Percentiles rank a stretch among this genome's conserved stretches.
Conservation (phyloP, 371 early-diverging fungal genomes). For the Quaeritorhiza haematococci region DNA sequence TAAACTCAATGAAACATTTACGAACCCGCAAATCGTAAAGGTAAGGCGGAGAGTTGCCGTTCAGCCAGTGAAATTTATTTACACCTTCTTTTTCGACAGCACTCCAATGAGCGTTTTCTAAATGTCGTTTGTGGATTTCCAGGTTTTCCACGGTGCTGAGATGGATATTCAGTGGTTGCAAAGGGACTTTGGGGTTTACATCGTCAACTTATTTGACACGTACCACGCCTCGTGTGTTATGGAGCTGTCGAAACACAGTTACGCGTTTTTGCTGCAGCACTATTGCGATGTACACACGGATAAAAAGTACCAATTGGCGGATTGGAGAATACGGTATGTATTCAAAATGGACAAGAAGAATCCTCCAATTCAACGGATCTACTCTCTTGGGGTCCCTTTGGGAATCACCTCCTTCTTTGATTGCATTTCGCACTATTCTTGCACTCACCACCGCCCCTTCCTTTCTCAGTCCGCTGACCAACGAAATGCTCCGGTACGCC, state of each 20-base stretch:
- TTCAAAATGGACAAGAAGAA: slow-evolving; percentile 1
- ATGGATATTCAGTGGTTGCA: slow-evolving; percentile 96
- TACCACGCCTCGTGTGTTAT: slow-evolving; percentile 86
- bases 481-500: slow-evolving; percentile 90
- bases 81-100: not conserved
- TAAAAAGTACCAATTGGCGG: slow-evolving; percentile 92
- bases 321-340: slow-evolving; percentile 85
- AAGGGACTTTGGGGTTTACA: slow-evolving; percentile 91
- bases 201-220: slow-evolving; percentile 95
- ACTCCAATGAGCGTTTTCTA: not conserved
- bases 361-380: too few relatives aligned
- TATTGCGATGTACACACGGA: slow-evolving; percentile 81
- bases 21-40: slow-evolving; percentile 85
- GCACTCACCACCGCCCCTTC: not conserved
- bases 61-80: not conserved
- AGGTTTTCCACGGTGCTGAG: slow-evolving; percentile 91
- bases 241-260: slow-evolving; percentile 62
- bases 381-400: too few relatives aligned
- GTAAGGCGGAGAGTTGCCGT: slow-evolving; percentile 35
- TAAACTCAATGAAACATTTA: slow-evolving; percentile 73
- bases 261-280: slow-evolving; percentile 73
- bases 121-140: not conserved
- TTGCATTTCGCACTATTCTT: not conserved
- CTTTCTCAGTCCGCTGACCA: slow-evolving; percentile 71
- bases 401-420: not conserved